Conservation (phyloP, 768 basidiomycete genomes). For the Termitomyces sp. region DNA sequence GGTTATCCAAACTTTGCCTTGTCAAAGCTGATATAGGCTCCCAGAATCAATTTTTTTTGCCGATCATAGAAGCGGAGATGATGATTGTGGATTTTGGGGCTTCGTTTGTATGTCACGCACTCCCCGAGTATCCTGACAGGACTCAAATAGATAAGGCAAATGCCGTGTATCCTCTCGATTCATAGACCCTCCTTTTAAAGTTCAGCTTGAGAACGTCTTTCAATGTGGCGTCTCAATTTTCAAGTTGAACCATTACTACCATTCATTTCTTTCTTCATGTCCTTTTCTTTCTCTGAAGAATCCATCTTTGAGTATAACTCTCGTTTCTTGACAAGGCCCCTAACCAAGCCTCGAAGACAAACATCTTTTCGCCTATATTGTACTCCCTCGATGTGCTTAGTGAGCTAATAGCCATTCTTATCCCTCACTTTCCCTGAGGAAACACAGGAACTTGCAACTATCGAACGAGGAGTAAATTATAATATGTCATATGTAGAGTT, state of each 20-base stretch:
- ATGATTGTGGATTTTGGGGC: neutral
- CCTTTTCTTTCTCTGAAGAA: slow-evolving; percentile 5
- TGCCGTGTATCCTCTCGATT: neutral
- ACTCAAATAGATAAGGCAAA: neutral
- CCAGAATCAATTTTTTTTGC: neutral
- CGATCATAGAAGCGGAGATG: neutral
- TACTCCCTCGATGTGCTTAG: neutral
- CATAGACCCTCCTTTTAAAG: slow-evolving; percentile 1
- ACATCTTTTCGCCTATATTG: neutral
- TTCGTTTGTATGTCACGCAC: neutral
- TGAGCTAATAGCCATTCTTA: neutral
- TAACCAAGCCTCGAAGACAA: neutral
- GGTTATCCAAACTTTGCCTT: neutral
- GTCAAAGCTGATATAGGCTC: neutral
- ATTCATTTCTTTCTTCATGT: slow-evolving; percentile 1
- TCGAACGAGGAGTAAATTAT: neutral
- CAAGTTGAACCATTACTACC: neutral
- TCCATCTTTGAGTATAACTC: neutral
- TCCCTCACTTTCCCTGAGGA: neutral
- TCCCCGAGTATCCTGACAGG: neutral
- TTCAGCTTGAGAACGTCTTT: neutral
- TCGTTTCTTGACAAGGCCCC: neutral
- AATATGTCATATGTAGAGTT: neutral
- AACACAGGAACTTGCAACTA: neutral
- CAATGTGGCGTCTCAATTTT: slow-evolving; percentile 4